Evolutionary conservation across 2,329 filamentous ascomycete species (phyloP), one percentile per base, ranked within the genome.

Genomic region (Proliferodiscus dingleyae): DNA sequence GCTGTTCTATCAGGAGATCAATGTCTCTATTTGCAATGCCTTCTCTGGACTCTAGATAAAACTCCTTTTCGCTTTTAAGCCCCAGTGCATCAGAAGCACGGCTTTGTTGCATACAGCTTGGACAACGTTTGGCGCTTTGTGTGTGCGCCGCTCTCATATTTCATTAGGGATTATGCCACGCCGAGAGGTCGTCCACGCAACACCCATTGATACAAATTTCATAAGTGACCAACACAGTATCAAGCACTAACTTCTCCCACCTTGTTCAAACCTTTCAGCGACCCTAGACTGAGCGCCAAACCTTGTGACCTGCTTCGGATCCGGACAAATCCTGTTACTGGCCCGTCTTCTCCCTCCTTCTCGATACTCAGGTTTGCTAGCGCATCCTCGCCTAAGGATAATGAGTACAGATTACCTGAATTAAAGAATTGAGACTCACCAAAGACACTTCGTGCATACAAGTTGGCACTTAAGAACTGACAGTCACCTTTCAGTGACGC

Each of bases 291-390:
- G 58, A 98, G 73, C 9, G 93, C 93, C 62, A 98, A 74, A 39
- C 93, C 93, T 71, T 98, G 93, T 29, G 89, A 95, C 65, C 93
- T 85, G 74, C 90, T 96, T 70, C 93, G 83, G 79, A 98, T 98
- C 65, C 93, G 84, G 53, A 98, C 90, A 68, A 98, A 98, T 36
- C 93, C 93, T 33, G 91, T 96, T 53, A 98, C 91, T 5, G 89
- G 89, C 19, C 93, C 93, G 61, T 95, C 85, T 21, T 95, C 89
- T 49, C 89, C 90, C 66, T 97, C 90, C 71, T 96, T 91, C 70
- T 98, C 93, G 61, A 98, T 96, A 66, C 90, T 96, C 68, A 98
- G 65, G 66, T 98, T 98, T 62, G 93, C 93, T 61, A 98, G 73
- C 49, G 93, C 93, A 71, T 98, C 93, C 87, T 98, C 93, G 54